These are phyloP conservation scores for Colletotrichum chlorophyti DNA, from an alignment of 2,329 filamentous ascomycete genomes.

Conservation along the genomic window DNA sequence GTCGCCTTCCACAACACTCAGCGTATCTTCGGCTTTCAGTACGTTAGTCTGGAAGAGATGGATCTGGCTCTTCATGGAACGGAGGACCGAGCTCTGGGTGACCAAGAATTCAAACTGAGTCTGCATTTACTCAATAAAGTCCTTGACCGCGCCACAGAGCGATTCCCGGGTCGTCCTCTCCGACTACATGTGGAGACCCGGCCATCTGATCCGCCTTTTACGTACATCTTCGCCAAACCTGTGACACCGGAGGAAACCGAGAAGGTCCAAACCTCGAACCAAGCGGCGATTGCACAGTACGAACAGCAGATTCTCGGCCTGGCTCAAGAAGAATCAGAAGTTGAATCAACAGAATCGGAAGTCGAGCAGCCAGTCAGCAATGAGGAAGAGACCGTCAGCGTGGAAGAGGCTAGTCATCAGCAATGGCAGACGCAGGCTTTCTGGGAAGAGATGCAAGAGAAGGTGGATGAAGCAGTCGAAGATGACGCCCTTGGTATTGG, in stretches of 20 bases:
- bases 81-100: slow-evolving; percentile 69
- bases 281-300: slow-evolving; percentile 71
- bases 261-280: slow-evolving; percentile 73
- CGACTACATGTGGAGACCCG: slow-evolving; percentile 85
- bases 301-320: slow-evolving; percentile 68
- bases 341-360: slow-evolving; percentile 29
- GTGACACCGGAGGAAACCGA: slow-evolving; percentile 76
- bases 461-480: slow-evolving; percentile 63
- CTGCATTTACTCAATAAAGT: slow-evolving; percentile 80
- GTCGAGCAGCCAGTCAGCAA: slow-evolving; percentile 9
- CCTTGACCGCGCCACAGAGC: slow-evolving; percentile 75
- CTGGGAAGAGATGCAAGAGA: slow-evolving; percentile 62
- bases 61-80: slow-evolving; percentile 89
- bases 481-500: slow-evolving; percentile 61
- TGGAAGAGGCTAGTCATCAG: slow-evolving; percentile 29
- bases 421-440: slow-evolving; percentile 43
- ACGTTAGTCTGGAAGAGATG: slow-evolving; percentile 86
- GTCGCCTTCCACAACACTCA: slow-evolving; percentile 95
- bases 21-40: slow-evolving; percentile 97
- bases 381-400: slow-evolving; percentile 24
- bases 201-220: slow-evolving; percentile 63
- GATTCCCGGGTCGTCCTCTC: slow-evolving; percentile 78
- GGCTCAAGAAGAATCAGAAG: slow-evolving; percentile 39
- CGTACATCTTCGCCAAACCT: slow-evolving; percentile 92
- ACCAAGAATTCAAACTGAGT: slow-evolving; percentile 86